Conservation (phyloP, 768 basidiomycete genomes). For the Lentinula aciculospora region DNA sequence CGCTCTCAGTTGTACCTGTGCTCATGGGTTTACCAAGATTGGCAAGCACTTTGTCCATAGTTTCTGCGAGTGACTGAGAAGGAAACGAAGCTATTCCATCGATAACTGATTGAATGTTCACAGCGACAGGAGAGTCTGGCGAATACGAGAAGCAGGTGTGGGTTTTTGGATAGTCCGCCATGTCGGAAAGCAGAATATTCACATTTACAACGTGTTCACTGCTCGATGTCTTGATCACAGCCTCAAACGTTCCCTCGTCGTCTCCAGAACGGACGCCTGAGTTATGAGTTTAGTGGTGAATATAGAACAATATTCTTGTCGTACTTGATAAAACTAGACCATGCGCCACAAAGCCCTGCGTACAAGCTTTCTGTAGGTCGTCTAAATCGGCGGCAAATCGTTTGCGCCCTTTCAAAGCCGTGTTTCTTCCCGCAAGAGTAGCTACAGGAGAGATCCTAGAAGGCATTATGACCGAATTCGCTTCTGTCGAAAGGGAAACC, state of each 20-base stretch:
- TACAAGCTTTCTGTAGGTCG: conserved; percentile 34
- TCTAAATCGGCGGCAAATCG: conserved; percentile 53
- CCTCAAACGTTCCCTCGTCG: conserved; percentile 61
- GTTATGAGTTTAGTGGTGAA: background rate
- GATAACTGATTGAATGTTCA: conserved; percentile 34
- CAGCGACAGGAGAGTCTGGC: conserved; percentile 35
- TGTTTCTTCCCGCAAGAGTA: conserved; percentile 25
- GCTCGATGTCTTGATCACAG: conserved; percentile 31
- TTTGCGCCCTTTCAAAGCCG: conserved; percentile 48
- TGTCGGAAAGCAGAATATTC: conserved; percentile 49
- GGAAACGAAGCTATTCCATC: conserved; percentile 36
- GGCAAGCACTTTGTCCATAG: conserved; percentile 36
- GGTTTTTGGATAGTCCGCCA: conserved; percentile 58
- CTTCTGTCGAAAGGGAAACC: background rate
- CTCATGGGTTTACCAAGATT: conserved; percentile 21
- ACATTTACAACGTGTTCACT: conserved; percentile 29
- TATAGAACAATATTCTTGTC: conserved; percentile 10
- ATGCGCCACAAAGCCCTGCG: conserved; percentile 27
- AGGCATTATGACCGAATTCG: background rate
- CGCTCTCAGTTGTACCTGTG: conserved; percentile 9
- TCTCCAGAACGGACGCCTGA: conserved; percentile 51
- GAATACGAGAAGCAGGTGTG: conserved; percentile 56
- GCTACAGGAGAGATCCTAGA: background rate
- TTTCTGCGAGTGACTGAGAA: conserved; percentile 38
- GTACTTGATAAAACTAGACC: conserved; percentile 37